Evolutionary conservation across 164 flowering plant genomes (phyloP), one percentile per base, ranked within the genome.

Genomic region (Berberis thunbergii): DNA sequence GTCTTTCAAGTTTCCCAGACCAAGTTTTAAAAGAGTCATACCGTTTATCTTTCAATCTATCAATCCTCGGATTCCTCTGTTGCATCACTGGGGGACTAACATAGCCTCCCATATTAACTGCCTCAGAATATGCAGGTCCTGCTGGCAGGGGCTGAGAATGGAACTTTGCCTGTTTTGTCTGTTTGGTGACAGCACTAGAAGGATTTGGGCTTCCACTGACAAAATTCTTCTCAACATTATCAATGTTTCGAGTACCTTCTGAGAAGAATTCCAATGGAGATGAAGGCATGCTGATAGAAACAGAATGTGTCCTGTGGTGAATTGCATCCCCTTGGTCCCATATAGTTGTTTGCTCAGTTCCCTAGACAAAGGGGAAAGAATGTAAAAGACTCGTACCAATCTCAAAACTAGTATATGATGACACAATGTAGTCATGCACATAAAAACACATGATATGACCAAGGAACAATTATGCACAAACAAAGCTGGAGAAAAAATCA

Each of bases 11-110:
- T 72, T 68, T 84, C 41, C 90, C 87, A 38, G 92, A 86, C 86
- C 87, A 85, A 38, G 96, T 91, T 65, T 87, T 86, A 76, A 88
- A 91, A 54, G 90, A 80, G 75, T 88, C 81, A 62, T 46, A 91
- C 55, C 86, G 67, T 43, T 62, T 79, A 53, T 90, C 94, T 66
- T 67, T 78, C 43, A 73, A 69, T 65, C 50, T 64, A 63, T 68
- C 69, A 12, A 60, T 61, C 59, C 68, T 73, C 0, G 74, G 79
- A 64, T 78, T 77, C 58, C 64, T 70, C 6, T 7, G 54, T 4
- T 64, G 70, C 40, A 11, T 40, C 53, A 50, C 58, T 3, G 5
- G 40, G 46, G 63, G 39, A 43, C 9, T 42, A 39, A 7, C 57
- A 48, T 4, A 63, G 4, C 50, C 62, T 46, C 48, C 71, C n/a